Conservation (phyloP, 805 yeast species). For the Starmerella powellii region DNA sequence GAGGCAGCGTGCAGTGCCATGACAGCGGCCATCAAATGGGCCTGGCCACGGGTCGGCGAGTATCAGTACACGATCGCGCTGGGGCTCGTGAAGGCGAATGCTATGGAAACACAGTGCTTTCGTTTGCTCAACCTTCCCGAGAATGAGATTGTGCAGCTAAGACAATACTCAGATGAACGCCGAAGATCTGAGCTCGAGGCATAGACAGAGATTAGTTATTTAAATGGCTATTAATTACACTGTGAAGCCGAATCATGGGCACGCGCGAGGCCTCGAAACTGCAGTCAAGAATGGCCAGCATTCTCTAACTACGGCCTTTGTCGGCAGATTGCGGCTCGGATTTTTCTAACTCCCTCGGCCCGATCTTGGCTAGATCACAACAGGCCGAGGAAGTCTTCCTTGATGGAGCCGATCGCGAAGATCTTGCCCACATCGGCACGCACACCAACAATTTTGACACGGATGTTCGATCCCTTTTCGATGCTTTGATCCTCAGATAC, state of each 20-base stretch:
- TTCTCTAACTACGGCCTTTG: background rate
- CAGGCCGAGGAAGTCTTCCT: slow-evolving; percentile 95
- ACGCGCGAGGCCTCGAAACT: too few species aligned
- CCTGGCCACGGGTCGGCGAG: slow-evolving; percentile 24
- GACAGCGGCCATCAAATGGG: slow-evolving; percentile 11
- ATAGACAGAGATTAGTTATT: background rate
- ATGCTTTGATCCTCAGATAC: slow-evolving; percentile 90
- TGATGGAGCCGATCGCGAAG: slow-evolving; percentile 94
- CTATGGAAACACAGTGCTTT: slow-evolving; percentile 12
- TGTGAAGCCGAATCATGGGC: too few species aligned
- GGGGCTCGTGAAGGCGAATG: slow-evolving; percentile 21
- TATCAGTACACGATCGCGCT: slow-evolving; percentile 25
- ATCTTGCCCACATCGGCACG: slow-evolving; percentile 95
- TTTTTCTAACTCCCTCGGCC: background rate
- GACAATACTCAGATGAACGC: background rate
- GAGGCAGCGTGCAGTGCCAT: slow-evolving; percentile 13
- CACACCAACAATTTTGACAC: slow-evolving; percentile 94
- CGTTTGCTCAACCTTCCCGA: slow-evolving; percentile 7
- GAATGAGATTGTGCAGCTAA: slow-evolving; percentile 4
- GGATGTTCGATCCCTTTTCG: slow-evolving; percentile 83
- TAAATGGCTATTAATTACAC: background rate
- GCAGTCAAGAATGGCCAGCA: too few species aligned
- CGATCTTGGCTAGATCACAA: slow-evolving; percentile 29
- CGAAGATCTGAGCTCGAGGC: background rate
- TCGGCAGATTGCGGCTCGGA: background rate